Percentiles rank a stretch among this genome's conserved stretches.
Conservation (phyloP, 257 asterid species). For the Agastache rugosa region DNA sequence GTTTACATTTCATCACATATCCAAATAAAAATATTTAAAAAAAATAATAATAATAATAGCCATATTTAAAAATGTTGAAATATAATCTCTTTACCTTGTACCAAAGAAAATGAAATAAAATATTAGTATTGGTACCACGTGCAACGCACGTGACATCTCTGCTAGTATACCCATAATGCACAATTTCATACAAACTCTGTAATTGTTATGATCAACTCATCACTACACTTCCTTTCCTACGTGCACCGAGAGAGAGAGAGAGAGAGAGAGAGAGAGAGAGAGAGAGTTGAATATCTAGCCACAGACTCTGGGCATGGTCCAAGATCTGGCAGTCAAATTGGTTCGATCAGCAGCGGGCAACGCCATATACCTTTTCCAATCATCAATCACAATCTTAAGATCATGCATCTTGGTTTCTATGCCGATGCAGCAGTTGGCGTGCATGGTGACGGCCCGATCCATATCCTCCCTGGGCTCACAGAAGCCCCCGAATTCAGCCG, state of each 20-base stretch:
- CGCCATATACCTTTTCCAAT: constrained; percentile 55
- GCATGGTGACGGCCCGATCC: constrained; percentile 62
- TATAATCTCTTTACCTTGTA: too few relatives aligned
- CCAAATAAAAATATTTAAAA: too few relatives aligned
- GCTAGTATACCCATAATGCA: background rate
- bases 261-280: background rate
- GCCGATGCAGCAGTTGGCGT: constrained; percentile 73
- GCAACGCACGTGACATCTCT: too few relatives aligned
- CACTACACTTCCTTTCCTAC: background rate
- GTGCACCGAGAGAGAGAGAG: background rate
- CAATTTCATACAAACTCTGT: background rate
- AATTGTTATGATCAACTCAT: too few relatives aligned
- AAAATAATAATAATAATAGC: too few relatives aligned
- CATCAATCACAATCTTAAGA: constrained; percentile 50
- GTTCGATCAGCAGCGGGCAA: constrained; percentile 1
- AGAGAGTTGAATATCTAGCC: constrained; percentile 18
- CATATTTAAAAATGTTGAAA: too few relatives aligned
- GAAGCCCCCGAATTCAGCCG: constrained; percentile 65
- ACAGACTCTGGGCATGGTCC: constrained; percentile 61
- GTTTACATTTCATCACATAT: too few relatives aligned
- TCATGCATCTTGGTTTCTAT: constrained; percentile 62
- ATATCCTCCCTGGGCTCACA: constrained; percentile 61
- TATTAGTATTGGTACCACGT: too few relatives aligned
- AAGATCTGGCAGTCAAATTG: constrained; percentile 39
- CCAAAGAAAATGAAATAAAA: too few relatives aligned